phyloP scores from a whole-genome alignment of 2,329 filamentous ascomycete genomes.

The Ophidiomyces ophidiicola region DNA sequence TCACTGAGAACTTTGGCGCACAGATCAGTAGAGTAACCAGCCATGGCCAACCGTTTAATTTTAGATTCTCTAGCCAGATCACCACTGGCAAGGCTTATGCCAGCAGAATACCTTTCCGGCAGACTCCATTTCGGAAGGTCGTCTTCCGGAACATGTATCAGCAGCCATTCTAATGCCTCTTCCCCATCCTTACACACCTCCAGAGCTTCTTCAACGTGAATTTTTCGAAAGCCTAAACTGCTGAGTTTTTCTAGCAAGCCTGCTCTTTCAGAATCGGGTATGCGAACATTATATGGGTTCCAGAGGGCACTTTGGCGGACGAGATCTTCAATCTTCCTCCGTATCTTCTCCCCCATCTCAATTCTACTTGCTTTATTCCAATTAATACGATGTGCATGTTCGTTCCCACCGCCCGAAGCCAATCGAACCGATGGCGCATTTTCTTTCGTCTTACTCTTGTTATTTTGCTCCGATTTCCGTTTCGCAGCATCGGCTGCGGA shows the following conservation, averaged over 20 bases:
- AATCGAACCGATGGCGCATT: constrained; percentile 47
- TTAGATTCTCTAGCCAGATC: constrained; percentile 71
- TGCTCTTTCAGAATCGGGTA: constrained; percentile 47
- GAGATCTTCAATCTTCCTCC: constrained; percentile 65
- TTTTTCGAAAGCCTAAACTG: constrained; percentile 73
- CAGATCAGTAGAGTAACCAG: constrained; percentile 75
- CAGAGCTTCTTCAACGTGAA: constrained; percentile 78
- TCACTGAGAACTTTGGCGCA: constrained; percentile 66
- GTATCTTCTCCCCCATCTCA: constrained; percentile 76
- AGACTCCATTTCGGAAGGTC: constrained; percentile 87
- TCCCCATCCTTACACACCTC: constrained; percentile 81
- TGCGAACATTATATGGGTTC: constrained; percentile 66
- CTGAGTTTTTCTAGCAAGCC: constrained; percentile 60
- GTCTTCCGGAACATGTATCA: constrained; percentile 94
- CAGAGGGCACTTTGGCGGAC: constrained; percentile 68
- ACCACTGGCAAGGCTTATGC: constrained; percentile 71
- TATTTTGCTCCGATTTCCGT: constrained; percentile 51
- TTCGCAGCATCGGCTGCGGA: constrained; percentile 64
- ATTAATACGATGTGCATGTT: constrained; percentile 17
- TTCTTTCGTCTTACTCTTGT: constrained; percentile 43
- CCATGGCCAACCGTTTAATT: constrained; percentile 66
- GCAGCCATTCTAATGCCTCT: constrained; percentile 86
- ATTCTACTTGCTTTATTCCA: constrained; percentile 82
- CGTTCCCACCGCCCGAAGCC: constrained; percentile 30
- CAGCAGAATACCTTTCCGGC: constrained; percentile 82